Percentiles rank a stretch among this genome's conserved stretches.
Conservation (phyloP, 2,329 filamentous ascomycete genomes). For the Fusarium redolens region DNA sequence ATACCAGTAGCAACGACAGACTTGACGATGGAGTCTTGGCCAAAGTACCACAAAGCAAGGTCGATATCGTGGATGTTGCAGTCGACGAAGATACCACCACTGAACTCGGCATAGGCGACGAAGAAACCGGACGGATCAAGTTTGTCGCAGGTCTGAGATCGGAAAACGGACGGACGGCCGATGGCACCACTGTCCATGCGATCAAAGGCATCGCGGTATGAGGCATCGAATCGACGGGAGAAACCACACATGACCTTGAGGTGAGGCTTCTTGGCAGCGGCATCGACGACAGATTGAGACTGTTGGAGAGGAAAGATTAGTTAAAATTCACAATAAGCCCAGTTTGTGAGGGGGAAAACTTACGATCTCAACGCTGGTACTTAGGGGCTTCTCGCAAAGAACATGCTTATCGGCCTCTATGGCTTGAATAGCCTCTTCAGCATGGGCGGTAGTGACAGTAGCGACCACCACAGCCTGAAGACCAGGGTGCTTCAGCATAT, state of each 20-base stretch:
- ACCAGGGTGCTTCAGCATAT: conserved; percentile 45
- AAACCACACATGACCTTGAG: conserved; percentile 70
- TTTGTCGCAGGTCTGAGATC: conserved; percentile 76
- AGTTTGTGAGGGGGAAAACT: conserved; percentile 25
- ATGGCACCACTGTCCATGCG: conserved; percentile 66
- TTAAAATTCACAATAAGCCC: not conserved
- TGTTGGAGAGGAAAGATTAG: conserved; percentile 43
- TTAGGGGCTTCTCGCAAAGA: conserved; percentile 44
- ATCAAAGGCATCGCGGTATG: conserved; percentile 70
- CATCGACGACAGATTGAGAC: conserved; percentile 70
- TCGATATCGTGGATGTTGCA: conserved; percentile 76
- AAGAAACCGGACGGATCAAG: conserved; percentile 75
- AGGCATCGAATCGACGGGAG: conserved; percentile 67
- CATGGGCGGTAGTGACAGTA: conserved; percentile 44
- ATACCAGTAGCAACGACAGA: conserved; percentile 48
- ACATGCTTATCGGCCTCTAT: conserved; percentile 45
- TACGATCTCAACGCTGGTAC: conserved; percentile 62
- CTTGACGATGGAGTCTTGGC: conserved; percentile 48
- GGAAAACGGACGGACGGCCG: conserved; percentile 70
- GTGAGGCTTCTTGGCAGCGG: conserved; percentile 65
- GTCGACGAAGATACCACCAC: conserved; percentile 77
- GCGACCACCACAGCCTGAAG: conserved; percentile 43
- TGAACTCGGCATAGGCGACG: conserved; percentile 73
- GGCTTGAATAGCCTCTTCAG: conserved; percentile 44
- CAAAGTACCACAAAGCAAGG: conserved; percentile 50